These are phyloP conservation scores for Corymbia maculata DNA, from an alignment of 345 rosid species.

Conservation along the genomic window DNA sequence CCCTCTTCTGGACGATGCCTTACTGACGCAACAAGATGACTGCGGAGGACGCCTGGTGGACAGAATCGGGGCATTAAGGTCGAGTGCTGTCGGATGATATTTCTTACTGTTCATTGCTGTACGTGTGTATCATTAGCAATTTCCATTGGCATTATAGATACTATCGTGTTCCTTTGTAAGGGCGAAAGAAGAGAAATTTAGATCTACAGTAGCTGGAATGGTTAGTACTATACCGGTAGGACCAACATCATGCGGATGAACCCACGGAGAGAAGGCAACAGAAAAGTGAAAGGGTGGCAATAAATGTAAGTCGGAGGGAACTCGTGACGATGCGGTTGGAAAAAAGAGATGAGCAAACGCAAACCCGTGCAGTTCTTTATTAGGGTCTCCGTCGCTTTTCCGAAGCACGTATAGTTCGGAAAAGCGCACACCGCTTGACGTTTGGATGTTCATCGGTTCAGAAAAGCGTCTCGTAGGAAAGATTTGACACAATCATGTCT, in stretches of 20 bases:
- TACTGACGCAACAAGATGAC: not conserved
- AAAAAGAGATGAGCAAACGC: not conserved
- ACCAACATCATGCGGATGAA: not conserved
- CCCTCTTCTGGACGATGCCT: not conserved
- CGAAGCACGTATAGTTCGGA: not conserved
- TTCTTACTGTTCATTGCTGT: not conserved
- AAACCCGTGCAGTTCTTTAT: not conserved
- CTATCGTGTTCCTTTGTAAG: not conserved
- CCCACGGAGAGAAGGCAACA: not conserved
- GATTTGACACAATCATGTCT: not conserved
- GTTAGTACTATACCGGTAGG: not conserved
- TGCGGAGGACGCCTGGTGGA: slow-evolving; percentile 42
- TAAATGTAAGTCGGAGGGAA: not conserved
- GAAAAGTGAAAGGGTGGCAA: not conserved
- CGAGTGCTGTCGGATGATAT: slow-evolving; percentile 34
- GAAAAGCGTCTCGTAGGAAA: not conserved
- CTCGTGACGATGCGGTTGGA: not conserved
- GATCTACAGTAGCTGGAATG: not conserved
- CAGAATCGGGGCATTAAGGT: slow-evolving; percentile 65
- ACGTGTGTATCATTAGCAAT: not conserved
- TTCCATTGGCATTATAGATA: not conserved
- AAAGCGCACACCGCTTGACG: not conserved
- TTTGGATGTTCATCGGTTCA: not conserved
- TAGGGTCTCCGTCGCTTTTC: not conserved
- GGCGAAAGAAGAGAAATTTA: not conserved